Percentiles rank a stretch among this genome's conserved stretches.
These are phyloP conservation scores for Alectoria sarmentosa DNA, from an alignment of 495 filamentous ascomycete genomes.

Conservation along the genomic window DNA sequence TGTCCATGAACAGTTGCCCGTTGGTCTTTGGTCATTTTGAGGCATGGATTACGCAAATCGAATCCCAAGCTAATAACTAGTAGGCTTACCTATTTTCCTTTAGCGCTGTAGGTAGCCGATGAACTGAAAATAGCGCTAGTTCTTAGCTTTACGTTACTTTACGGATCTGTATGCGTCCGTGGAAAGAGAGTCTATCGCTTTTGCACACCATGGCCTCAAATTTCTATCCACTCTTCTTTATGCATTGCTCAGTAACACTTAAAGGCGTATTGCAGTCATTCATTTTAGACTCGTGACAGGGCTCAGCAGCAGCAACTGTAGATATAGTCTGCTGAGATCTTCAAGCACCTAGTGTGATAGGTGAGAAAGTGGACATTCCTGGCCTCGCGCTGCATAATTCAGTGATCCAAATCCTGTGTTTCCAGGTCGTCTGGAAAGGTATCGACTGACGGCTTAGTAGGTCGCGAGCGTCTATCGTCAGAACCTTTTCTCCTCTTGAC, in stretches of 20 bases:
- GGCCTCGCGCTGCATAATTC: background rate
- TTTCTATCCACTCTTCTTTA: too few species aligned
- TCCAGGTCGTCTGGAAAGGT: slow-evolving; percentile 18
- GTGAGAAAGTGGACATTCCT: slow-evolving; percentile 1
- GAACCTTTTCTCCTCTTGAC: slow-evolving; percentile 7
- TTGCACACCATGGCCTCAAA: too few species aligned
- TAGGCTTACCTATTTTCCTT: background rate
- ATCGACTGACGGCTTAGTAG: background rate
- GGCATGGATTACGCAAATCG: background rate
- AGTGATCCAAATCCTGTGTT: slow-evolving; percentile 11
- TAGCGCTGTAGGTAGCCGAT: too few species aligned
- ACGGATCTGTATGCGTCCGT: too few species aligned
- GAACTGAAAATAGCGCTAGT: too few species aligned
- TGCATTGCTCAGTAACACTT: too few species aligned
- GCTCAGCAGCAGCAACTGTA: slow-evolving; percentile 41
- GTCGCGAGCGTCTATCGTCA: background rate
- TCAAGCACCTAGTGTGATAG: background rate
- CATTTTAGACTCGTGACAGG: background rate
- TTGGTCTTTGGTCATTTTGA: background rate
- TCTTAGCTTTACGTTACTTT: too few species aligned
- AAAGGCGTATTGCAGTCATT: too few species aligned
- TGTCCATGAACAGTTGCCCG: slow-evolving; percentile 1
- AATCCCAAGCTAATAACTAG: background rate
- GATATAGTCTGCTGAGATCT: slow-evolving; percentile 40
- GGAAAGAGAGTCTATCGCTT: too few species aligned